A percentile compares a stretch with the other conserved stretches of the same genome.
These are phyloP conservation scores for Aspergillus udagawae DNA, from an alignment of 2,329 filamentous ascomycete species.

Conservation along the genomic window DNA sequence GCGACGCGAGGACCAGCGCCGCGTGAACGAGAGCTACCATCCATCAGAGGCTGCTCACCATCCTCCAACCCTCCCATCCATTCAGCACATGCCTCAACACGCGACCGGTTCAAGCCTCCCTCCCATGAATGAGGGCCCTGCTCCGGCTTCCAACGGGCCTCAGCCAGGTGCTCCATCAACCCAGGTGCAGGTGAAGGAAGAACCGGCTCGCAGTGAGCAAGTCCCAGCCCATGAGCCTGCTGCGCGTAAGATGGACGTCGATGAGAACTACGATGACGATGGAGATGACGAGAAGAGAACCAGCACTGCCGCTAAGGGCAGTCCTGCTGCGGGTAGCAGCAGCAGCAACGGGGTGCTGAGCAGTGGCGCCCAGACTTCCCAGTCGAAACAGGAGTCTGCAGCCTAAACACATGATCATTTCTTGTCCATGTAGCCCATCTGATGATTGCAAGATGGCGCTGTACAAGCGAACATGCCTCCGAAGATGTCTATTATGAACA, in stretches of 20 bases:
- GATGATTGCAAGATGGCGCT: not conserved
- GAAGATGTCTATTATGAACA: conserved; percentile 5
- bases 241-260: conserved; percentile 91
- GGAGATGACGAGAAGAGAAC: conserved; percentile 71
- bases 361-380: conserved; percentile 24
- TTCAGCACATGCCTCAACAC: conserved; percentile 42
- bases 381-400: conserved; percentile 29
- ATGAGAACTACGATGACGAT: conserved; percentile 96
- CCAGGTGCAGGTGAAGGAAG: conserved; percentile 57
- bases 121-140: conserved; percentile 48
- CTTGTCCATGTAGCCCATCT: not conserved
- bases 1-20: conserved; percentile 65
- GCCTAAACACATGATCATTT: conserved; percentile 14
- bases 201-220: conserved; percentile 47
- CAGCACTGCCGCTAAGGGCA: conserved; percentile 29
- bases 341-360: conserved; percentile 23
- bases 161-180: conserved; percentile 33
- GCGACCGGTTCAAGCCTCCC: conserved; percentile 54
- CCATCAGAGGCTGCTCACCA: conserved; percentile 92
- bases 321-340: conserved; percentile 28
- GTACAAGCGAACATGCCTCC: conserved; percentile 9
- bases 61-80: conserved; percentile 58
- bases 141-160: conserved; percentile 40
- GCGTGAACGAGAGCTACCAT: conserved; percentile 75
- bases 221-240: conserved; percentile 70